Evolutionary conservation across 371 early-diverging fungal genomes (phyloP).

Genomic region (Actinomucor elegans): DNA sequence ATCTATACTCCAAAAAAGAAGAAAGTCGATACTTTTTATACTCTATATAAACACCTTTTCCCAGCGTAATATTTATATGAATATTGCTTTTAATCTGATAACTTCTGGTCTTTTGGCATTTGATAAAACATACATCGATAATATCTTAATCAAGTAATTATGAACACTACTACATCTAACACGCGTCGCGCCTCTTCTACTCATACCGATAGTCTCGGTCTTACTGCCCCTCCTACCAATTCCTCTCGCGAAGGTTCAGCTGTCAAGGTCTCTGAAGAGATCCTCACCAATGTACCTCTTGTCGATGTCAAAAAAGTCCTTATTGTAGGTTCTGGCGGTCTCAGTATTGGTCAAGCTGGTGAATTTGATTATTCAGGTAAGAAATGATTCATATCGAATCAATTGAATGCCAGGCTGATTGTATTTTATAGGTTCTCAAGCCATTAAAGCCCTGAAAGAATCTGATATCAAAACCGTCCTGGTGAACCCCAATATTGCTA

Average conservation of each 20-base stretch:
- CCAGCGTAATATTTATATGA: constrained; percentile 35
- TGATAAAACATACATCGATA: constrained; percentile 49
- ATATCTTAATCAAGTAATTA: constrained; percentile 48
- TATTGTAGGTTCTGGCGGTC: constrained; percentile 92
- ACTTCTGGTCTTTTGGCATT: constrained; percentile 52
- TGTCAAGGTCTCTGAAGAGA: constrained; percentile 55
- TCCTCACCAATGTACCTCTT: constrained; percentile 46
- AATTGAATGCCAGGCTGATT: not conserved
- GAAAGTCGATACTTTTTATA: too few relatives aligned
- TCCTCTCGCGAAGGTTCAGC: constrained; percentile 38
- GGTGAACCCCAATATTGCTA: constrained; percentile 97
- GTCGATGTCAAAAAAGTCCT: constrained; percentile 84
- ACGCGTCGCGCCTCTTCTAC: not conserved
- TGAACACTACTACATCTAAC: constrained; percentile 12
- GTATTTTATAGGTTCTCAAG: constrained; percentile 70
- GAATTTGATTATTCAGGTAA: constrained; percentile 96
- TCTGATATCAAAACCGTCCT: constrained; percentile 86
- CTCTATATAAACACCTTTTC: constrained; percentile 5
- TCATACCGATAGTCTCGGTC: constrained; percentile 13
- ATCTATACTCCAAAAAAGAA: too few relatives aligned
- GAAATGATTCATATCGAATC: not conserved
- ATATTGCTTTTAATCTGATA: constrained; percentile 45
- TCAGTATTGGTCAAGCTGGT: constrained; percentile 96
- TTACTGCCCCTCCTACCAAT: constrained; percentile 18
- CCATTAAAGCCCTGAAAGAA: constrained; percentile 94